Conservation (phyloP, 2,329 filamentous ascomycete species). For the Talaromyces atroroseus region DNA sequence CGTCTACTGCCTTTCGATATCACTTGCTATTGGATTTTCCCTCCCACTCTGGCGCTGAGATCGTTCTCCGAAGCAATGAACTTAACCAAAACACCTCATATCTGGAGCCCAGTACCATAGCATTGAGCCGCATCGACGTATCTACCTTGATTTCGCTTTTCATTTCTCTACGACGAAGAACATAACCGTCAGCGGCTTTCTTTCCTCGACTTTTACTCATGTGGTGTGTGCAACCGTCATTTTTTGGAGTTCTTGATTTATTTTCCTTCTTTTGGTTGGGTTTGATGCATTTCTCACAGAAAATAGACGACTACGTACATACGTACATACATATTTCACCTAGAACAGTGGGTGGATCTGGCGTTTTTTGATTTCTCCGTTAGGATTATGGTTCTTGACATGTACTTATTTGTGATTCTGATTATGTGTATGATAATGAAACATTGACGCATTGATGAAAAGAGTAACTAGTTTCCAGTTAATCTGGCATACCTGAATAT, state of each 20-base stretch:
- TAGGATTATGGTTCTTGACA: neutral
- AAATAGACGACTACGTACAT: constrained; percentile 6
- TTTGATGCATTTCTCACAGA: neutral
- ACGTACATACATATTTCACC: constrained; percentile 4
- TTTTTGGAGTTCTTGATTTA: neutral
- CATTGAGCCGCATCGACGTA: too few species aligned
- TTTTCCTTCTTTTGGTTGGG: constrained; percentile 40
- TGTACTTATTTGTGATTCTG: neutral
- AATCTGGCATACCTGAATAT: neutral
- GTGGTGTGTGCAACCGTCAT: neutral
- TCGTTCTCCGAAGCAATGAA: neutral
- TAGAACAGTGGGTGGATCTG: neutral
- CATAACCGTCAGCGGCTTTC: neutral
- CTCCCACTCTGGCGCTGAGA: constrained; percentile 45
- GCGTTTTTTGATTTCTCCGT: neutral
- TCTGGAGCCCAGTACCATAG: too few species aligned
- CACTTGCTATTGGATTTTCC: constrained; percentile 40
- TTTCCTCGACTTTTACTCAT: neutral
- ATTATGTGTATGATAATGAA: neutral
- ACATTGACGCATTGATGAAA: neutral
- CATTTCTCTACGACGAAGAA: neutral
- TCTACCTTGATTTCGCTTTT: too few species aligned
- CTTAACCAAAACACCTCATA: too few species aligned
- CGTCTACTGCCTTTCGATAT: constrained; percentile 48
- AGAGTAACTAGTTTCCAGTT: neutral